These are phyloP conservation scores for Fagopyrum tataricum DNA, from an alignment of 148 eudicot genomes.

Conservation along the genomic window DNA sequence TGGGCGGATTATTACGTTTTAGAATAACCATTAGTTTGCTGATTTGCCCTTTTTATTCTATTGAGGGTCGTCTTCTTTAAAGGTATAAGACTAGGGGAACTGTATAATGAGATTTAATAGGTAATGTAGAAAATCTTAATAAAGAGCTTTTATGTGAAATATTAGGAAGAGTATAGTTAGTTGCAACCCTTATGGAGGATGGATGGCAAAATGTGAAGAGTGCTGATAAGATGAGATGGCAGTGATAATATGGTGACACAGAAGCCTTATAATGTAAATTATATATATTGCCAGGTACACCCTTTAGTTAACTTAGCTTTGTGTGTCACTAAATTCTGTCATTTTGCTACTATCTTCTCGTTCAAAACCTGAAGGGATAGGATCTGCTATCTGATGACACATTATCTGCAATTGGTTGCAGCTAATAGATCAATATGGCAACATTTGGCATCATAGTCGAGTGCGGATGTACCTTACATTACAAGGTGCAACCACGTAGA, in stretches of 20 bases:
- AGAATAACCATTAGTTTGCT: neutral
- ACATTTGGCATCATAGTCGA: conserved; percentile 79
- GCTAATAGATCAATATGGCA: conserved; percentile 64
- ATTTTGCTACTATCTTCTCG: neutral
- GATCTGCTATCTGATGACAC: neutral
- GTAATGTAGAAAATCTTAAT: neutral
- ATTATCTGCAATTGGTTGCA: conserved; percentile 22
- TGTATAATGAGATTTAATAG: neutral
- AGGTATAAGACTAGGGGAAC: neutral
- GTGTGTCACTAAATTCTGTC: neutral
- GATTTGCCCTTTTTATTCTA: neutral
- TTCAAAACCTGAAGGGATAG: neutral
- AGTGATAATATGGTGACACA: neutral
- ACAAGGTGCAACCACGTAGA: conserved; percentile 44
- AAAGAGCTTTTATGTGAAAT: neutral
- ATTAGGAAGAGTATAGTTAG: neutral
- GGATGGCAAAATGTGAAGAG: neutral
- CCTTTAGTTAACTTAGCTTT: neutral
- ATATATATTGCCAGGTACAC: neutral
- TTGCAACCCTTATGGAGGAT: neutral
- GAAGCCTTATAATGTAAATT: neutral
- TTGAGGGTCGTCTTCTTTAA: neutral
- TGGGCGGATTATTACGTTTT: neutral
- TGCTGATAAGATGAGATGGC: neutral
- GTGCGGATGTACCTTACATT: conserved; percentile 71